These are phyloP conservation scores for Hsuehochloa calcarea DNA, from an alignment of 176 grass and related monocot species.

Conservation along the genomic window DNA sequence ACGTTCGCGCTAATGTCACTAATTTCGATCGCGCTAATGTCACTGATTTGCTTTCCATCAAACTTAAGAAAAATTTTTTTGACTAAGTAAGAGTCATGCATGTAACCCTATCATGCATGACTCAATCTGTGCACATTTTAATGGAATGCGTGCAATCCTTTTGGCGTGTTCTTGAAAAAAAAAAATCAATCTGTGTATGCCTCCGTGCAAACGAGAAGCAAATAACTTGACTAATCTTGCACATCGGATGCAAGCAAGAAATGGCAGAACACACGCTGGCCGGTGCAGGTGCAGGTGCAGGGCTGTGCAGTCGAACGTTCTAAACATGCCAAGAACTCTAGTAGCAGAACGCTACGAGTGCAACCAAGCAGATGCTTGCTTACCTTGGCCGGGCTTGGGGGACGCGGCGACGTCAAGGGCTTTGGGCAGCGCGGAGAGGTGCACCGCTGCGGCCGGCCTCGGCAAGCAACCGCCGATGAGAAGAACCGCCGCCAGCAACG, in stretches of 20 bases:
- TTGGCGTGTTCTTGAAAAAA: too few species aligned
- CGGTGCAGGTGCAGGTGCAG: not conserved
- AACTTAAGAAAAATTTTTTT: not conserved
- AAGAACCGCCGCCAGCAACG: constrained; percentile 21
- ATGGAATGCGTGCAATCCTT: too few species aligned
- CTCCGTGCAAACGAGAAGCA: not conserved
- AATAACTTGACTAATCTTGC: not conserved
- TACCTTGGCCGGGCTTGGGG: constrained; percentile 50
- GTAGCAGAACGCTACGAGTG: too few species aligned
- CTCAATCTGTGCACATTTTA: too few species aligned
- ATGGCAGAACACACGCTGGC: not conserved
- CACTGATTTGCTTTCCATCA: not conserved
- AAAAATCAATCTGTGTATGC: too few species aligned
- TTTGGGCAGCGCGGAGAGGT: constrained; percentile 50
- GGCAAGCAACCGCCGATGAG: constrained; percentile 35
- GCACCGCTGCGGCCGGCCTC: constrained; percentile 30
- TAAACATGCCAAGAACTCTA: not conserved
- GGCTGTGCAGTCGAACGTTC: not conserved
- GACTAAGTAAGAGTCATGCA: too few species aligned
- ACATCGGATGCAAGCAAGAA: not conserved
- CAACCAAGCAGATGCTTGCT: not conserved
- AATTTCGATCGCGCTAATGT: too few species aligned
- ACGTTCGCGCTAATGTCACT: too few species aligned
- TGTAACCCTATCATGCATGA: not conserved
- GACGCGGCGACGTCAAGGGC: constrained; percentile 54